Base-by-base conservation (phyloP, 2,329 filamentous ascomycete genomes). In the Trichophyton verrucosum region DNA sequence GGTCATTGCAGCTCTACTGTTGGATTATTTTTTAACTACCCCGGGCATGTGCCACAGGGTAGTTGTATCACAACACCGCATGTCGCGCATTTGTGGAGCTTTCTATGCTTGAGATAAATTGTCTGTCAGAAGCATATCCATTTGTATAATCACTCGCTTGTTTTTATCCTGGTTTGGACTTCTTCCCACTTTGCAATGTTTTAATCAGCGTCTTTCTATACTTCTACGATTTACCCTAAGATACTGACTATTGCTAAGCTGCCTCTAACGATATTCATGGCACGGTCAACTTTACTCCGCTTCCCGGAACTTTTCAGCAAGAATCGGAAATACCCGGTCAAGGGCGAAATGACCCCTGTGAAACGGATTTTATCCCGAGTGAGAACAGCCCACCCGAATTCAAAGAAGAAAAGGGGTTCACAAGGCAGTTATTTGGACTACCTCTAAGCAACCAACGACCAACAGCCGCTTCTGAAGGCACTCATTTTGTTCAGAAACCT, bases 401-500 rank as follows among this genome's bases (percentile, higher is more conserved):
- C 20, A 13, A 36, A 44, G 58, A 60, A 38, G n/a, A 24, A 36
- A n/a, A 17, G 17, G 22, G 42, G 24, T 36, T 51, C 40, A 42
- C 40, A 36, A 47, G 42, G 38, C 38, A 51, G n/a, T 24, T 36
- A 36, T 47, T 59, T 36, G 44, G 30, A 20, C 57, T 46, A 33
- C 51, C 51, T 27, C 30, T 55, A 33, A 51, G 42, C 57, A 38
- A 59, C 24, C 22, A 42, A 38, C 27, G 15, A 15, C 40, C 38
- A 20, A 36, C 33, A 15, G 17, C 47, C 51, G 56, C 60, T 60
- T 57, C 55, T 8, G 22, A 15, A 30, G 42, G 24, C 6, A 17
- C 53, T 57, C 60, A 64, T 62, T 57, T 62, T 42, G 64, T 60
- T 36, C 71, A 81, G 62, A 86, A 85, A 68, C 88, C 88, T 9